Evolutionary conservation across 352 stramenopile species (phyloP).

Genomic region (Phytopythium helicoides): DNA sequence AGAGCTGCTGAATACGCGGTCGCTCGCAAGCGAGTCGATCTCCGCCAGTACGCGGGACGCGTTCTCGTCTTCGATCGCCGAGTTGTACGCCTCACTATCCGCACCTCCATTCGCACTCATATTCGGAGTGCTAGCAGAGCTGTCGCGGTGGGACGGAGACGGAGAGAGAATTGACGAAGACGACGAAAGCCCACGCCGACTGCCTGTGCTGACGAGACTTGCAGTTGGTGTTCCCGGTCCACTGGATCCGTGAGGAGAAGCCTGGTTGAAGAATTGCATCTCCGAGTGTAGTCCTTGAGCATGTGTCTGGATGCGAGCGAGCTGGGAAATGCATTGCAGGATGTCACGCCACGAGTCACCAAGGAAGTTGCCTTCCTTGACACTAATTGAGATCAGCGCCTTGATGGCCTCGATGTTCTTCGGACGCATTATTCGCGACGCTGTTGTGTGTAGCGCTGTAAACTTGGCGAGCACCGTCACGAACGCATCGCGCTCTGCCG

Average conservation of each 20-base stretch:
- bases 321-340: slow-evolving; percentile 96
- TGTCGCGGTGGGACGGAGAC: slow-evolving; percentile 57
- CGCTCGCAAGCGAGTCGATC: slow-evolving; percentile 85
- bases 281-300: slow-evolving; percentile 87
- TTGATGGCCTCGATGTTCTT: slow-evolving; percentile 99
- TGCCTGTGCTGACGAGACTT: slow-evolving; percentile 15
- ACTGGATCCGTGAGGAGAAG: slow-evolving; percentile 21
- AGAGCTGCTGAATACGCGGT: slow-evolving; percentile 91
- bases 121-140: neutral
- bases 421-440: slow-evolving; percentile 91
- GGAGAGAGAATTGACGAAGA: slow-evolving; percentile 27
- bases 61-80: slow-evolving; percentile 84
- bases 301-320: slow-evolving; percentile 96
- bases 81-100: slow-evolving; percentile 59
- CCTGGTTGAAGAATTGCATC: slow-evolving; percentile 78
- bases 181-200: slow-evolving; percentile 19
- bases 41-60: slow-evolving; percentile 74
- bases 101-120: slow-evolving; percentile 20
- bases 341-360: slow-evolving; percentile 96
- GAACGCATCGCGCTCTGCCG: slow-evolving; percentile 93
- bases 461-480: slow-evolving; percentile 97
- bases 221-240: slow-evolving; percentile 11
- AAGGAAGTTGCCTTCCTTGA: slow-evolving; percentile 97
- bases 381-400: slow-evolving; percentile 95
- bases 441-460: slow-evolving; percentile 92